Evolutionary conservation across 1,284 basidiomycete genomes (phyloP).

Genomic region (Cystobasidium pallidum): DNA sequence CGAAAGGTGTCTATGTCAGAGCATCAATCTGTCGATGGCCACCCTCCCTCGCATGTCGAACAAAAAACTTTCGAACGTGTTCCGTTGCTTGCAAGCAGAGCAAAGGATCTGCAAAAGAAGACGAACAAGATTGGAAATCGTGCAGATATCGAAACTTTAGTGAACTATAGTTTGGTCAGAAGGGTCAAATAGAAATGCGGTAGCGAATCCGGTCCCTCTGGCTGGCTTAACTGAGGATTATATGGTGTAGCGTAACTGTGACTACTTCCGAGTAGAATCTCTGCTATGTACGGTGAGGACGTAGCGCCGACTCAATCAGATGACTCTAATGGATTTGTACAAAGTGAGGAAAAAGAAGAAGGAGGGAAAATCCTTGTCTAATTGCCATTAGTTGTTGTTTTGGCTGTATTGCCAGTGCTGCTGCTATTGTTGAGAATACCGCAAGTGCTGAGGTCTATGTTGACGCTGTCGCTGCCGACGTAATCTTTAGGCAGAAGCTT

Average conservation of each 20-base stretch:
- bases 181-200: background rate
- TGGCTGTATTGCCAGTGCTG: background rate
- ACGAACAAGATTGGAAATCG: slow-evolving; percentile 7
- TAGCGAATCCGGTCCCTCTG: background rate
- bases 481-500: slow-evolving; percentile 39
- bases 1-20: background rate
- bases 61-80: background rate
- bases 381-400: slow-evolving; percentile 3
- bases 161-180: background rate
- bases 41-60: slow-evolving; percentile 18
- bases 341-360: background rate
- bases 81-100: slow-evolving; percentile 12
- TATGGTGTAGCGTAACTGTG: background rate
- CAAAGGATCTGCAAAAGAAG: slow-evolving; percentile 17
- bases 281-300: no score
- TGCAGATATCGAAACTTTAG: background rate
- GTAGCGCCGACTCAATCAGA: no score
- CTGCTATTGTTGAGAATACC: slow-evolving; percentile 19
- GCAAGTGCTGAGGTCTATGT: slow-evolving; percentile 28
- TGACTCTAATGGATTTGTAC: no score
- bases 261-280: no score
- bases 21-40: background rate
- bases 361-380: background rate
- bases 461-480: slow-evolving; percentile 28
- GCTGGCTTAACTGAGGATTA: background rate